Conservation (phyloP, 331 rosid species). For the Arachis monticola region DNA sequence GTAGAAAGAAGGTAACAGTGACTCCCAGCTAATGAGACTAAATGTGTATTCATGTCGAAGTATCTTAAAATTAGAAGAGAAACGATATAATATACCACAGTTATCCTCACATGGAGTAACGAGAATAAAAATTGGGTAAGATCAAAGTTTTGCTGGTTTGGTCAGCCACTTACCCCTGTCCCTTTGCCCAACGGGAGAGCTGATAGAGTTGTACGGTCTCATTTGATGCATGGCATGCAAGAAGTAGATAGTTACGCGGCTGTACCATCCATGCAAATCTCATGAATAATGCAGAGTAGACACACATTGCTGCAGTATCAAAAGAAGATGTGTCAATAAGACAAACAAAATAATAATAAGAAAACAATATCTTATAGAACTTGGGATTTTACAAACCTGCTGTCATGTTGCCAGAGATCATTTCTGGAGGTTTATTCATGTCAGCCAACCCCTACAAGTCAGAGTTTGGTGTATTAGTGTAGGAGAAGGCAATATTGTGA, state of each 20-base stretch:
- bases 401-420: constrained; percentile 96
- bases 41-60: constrained; percentile 4
- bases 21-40: neutral
- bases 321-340: constrained; percentile 34
- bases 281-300: constrained; percentile 80
- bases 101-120: constrained; percentile 6
- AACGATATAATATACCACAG: neutral
- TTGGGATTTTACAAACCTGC: constrained; percentile 57
- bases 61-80: constrained; percentile 7
- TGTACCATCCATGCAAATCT: constrained; percentile 99
- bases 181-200: constrained; percentile 90
- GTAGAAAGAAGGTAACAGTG: neutral
- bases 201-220: constrained; percentile 92
- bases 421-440: constrained; percentile 90
- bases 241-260: constrained; percentile 89
- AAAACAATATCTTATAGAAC: constrained; percentile 1
- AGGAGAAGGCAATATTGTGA: neutral
- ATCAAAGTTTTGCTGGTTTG: neutral
- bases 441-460: constrained; percentile 81
- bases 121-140: constrained; percentile 3
- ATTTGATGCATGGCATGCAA: constrained; percentile 87
- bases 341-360: neutral
- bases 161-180: constrained; percentile 62
- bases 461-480: constrained; percentile 1
- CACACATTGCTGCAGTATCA: constrained; percentile 73